A percentile compares a stretch with the other conserved stretches of the same genome.
Evolutionary conservation across 176 grass and related monocot genomes (phyloP).

Genomic region (Tuctoria greenei): DNA sequence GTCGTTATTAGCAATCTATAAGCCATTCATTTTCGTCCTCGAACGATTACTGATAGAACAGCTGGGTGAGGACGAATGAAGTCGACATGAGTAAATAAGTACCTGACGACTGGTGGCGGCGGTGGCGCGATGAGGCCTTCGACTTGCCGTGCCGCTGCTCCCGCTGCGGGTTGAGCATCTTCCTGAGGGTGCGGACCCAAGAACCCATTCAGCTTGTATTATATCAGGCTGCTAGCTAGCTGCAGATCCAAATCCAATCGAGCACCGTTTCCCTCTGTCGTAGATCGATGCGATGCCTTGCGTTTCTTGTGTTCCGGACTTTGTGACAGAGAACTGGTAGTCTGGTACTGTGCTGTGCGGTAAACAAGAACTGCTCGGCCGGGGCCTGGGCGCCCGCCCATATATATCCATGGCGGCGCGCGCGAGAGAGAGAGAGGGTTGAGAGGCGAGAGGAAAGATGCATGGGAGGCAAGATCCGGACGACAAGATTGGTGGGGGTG

Average conservation of each 20-base stretch:
- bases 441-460: not conserved
- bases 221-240: too few species aligned
- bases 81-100: not conserved
- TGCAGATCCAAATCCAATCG: not conserved
- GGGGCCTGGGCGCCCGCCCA: not conserved
- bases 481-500: slow-evolving; percentile 46
- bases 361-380: slow-evolving; percentile 17
- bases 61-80: not conserved
- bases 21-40: too few species aligned
- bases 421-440: not conserved
- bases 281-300: not conserved
- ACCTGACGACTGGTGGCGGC: slow-evolving; percentile 16
- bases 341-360: slow-evolving; percentile 33
- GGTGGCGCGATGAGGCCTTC: slow-evolving; percentile 38
- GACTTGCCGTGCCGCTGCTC: slow-evolving; percentile 31
- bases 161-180: slow-evolving; percentile 43
- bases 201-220: slow-evolving; percentile 35
- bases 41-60: not conserved
- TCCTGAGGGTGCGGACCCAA: slow-evolving; percentile 69
- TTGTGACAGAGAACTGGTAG: not conserved
- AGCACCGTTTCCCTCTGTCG: not conserved
- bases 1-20: not conserved
- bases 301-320: not conserved
- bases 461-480: slow-evolving; percentile 65
- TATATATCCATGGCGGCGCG: slow-evolving; percentile 8